Evolutionary conservation across 2,329 filamentous ascomycete genomes (phyloP).

Genomic region (Monosporascus sp.): DNA sequence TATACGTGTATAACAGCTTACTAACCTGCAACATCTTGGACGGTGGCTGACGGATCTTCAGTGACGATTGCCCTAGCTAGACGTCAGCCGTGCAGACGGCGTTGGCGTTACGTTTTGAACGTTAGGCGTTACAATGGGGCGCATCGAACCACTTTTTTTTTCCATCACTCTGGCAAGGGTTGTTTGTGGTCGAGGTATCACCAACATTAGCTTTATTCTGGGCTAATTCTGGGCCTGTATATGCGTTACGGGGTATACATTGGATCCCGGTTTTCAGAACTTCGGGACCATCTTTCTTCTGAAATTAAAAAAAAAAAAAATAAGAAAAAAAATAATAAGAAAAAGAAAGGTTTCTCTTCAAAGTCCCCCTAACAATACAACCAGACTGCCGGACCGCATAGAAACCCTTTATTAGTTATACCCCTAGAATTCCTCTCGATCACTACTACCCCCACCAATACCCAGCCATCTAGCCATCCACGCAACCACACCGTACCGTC

Average conservation of each 20-base stretch:
- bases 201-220: not conserved
- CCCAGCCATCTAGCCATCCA: not conserved
- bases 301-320: too few species aligned
- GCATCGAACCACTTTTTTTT: not conserved
- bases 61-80: not conserved
- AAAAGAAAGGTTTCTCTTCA: not conserved
- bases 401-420: not conserved
- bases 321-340: too few species aligned
- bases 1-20: not conserved
- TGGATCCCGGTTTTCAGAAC: not conserved
- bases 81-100: not conserved
- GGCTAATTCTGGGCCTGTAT: too few species aligned
- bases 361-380: not conserved
- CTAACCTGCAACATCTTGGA: too few species aligned
- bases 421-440: not conserved
- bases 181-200: not conserved
- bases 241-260: too few species aligned
- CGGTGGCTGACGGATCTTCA: not conserved
- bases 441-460: not conserved
- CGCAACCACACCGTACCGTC: not conserved
- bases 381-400: not conserved
- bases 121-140: not conserved
- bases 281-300: not conserved
- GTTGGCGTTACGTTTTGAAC: not conserved
- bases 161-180: not conserved